Conservation (phyloP, 176 grass and related monocot genomes). For the Lolium perenne region DNA sequence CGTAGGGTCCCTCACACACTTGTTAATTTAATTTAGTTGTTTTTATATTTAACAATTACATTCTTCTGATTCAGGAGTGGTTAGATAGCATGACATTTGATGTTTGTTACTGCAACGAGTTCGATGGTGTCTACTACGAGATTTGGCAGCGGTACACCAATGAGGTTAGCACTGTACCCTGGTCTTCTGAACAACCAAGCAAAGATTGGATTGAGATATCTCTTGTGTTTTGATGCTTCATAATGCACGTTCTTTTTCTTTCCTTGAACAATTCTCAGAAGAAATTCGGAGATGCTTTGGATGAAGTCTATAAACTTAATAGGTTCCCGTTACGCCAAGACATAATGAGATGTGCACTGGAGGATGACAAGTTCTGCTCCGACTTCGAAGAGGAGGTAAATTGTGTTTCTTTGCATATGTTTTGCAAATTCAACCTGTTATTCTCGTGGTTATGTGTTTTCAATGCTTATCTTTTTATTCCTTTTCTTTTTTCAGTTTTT, state of each 20-base stretch:
- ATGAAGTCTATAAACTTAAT: neutral
- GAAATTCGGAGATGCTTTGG: conserved; percentile 19
- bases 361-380: neutral
- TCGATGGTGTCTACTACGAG: neutral
- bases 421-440: too few species aligned
- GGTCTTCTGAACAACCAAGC: too few species aligned
- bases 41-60: too few species aligned
- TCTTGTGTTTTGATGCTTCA: too few species aligned
- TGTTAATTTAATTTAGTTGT: too few species aligned
- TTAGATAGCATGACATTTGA: neutral
- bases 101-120: neutral
- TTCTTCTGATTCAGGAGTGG: neutral
- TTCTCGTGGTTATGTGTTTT: too few species aligned
- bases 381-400: neutral
- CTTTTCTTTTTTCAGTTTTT: neutral
- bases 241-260: too few species aligned
- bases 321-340: neutral
- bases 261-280: neutral
- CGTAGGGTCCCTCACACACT: neutral
- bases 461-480: too few species aligned
- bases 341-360: neutral
- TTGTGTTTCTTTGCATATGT: too few species aligned
- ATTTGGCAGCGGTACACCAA: neutral
- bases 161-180: neutral
- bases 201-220: too few species aligned